Conservation (phyloP, 2,329 filamentous ascomycete species). For the Davidsoniella australis region DNA sequence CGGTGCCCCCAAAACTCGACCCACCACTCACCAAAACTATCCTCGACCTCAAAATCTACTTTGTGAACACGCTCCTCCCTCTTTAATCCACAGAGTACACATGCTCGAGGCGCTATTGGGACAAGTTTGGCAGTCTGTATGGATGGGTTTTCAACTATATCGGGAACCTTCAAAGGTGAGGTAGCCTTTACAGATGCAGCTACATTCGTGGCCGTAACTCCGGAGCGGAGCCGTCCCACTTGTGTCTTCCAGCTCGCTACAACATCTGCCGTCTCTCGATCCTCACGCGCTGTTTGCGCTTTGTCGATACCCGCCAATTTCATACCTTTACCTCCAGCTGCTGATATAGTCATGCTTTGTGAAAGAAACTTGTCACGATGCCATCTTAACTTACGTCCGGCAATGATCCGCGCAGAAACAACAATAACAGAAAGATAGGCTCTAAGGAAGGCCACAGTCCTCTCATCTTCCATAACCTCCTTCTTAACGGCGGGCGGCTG, state of each 20-base stretch:
- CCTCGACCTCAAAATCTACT: slow-evolving; percentile 61
- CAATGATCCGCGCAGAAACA: slow-evolving; percentile 64
- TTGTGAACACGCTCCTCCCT: slow-evolving; percentile 66
- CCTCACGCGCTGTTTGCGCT: slow-evolving; percentile 64
- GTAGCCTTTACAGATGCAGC: slow-evolving; percentile 27
- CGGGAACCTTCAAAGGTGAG: slow-evolving; percentile 41
- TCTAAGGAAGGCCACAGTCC: slow-evolving; percentile 44
- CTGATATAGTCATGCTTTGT: slow-evolving; percentile 78
- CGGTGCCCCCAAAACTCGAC: slow-evolving; percentile 71
- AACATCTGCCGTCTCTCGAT: slow-evolving; percentile 68
- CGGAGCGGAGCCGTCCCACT: slow-evolving; percentile 56
- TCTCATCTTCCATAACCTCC: slow-evolving; percentile 44
- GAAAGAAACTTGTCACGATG: slow-evolving; percentile 72
- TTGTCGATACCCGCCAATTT: slow-evolving; percentile 79
- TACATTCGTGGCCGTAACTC: slow-evolving; percentile 49
- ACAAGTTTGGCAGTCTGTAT: slow-evolving; percentile 56
- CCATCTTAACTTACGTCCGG: slow-evolving; percentile 75
- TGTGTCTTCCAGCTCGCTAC: slow-evolving; percentile 58
- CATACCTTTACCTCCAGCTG: slow-evolving; percentile 66
- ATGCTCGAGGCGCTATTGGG: slow-evolving; percentile 55
- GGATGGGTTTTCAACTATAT: slow-evolving; percentile 51
- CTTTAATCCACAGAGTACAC: slow-evolving; percentile 74
- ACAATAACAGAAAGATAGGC: slow-evolving; percentile 46
- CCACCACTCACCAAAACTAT: slow-evolving; percentile 97
- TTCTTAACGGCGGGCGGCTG: slow-evolving; percentile 41